Conservation (phyloP, 257 asterid species). For the Solanum pennellii region DNA sequence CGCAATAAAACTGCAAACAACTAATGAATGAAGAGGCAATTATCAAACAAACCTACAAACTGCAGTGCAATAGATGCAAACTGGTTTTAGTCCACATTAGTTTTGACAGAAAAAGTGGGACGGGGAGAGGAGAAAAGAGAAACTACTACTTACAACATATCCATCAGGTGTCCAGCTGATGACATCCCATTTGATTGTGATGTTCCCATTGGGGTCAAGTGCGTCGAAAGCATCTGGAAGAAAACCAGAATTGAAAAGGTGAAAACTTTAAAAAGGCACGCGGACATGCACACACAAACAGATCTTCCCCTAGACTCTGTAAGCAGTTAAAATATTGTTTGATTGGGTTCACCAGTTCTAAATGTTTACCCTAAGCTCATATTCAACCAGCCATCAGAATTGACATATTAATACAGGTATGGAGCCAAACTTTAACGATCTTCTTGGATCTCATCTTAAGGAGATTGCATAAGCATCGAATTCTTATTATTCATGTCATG, state of each 20-base stretch:
- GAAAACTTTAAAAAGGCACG: background rate
- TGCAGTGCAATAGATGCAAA: background rate
- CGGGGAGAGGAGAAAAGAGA: no score
- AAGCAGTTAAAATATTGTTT: background rate
- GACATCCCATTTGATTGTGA: slow-evolving; percentile 76
- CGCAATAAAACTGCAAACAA: background rate
- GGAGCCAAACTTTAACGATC: background rate
- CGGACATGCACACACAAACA: background rate
- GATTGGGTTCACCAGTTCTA: background rate
- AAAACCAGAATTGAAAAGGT: background rate
- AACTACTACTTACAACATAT: slow-evolving; percentile 49
- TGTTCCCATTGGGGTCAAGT: slow-evolving; percentile 79
- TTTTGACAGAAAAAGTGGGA: background rate
- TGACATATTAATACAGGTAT: background rate
- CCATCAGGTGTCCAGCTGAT: slow-evolving; percentile 77
- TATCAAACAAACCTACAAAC: background rate
- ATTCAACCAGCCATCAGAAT: background rate
- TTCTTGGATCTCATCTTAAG: background rate
- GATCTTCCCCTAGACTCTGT: background rate
- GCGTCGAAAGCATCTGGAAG: slow-evolving; percentile 74
- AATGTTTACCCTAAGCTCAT: background rate
- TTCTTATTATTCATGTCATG: background rate
- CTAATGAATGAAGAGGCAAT: background rate
- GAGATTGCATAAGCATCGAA: background rate
- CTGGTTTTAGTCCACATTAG: background rate